phyloP scores from a whole-genome alignment of 2,329 filamentous ascomycete genomes.

The Scytalidium lignicola region DNA sequence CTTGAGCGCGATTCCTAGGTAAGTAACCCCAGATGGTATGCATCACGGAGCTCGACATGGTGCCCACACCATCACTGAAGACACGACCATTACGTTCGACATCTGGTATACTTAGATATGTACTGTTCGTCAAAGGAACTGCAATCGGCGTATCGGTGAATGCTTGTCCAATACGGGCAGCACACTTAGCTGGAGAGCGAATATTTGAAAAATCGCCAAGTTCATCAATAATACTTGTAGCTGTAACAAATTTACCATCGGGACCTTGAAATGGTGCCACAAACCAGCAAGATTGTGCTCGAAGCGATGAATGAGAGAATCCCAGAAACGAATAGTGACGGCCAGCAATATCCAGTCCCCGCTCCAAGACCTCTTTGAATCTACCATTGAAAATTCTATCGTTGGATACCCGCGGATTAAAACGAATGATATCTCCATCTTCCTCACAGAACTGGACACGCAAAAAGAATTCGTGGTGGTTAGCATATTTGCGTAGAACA shows the following conservation, averaged over 20 bases:
- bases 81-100: conserved; percentile 49
- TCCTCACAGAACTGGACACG: conserved; percentile 73
- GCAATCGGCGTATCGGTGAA: conserved; percentile 71
- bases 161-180: conserved; percentile 56
- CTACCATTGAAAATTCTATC: conserved; percentile 48
- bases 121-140: conserved; percentile 38
- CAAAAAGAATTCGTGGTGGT: conserved; percentile 58
- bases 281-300: conserved; percentile 67
- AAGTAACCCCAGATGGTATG: conserved; percentile 54
- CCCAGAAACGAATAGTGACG: conserved; percentile 63
- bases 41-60: conserved; percentile 57
- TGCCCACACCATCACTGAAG: conserved; percentile 79
- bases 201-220: conserved; percentile 48
- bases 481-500: conserved; percentile 60
- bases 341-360: conserved; percentile 60
- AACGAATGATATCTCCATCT: conserved; percentile 57
- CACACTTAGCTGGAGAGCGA: conserved; percentile 49
- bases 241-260: conserved; percentile 12
- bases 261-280: conserved; percentile 41
- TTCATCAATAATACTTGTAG: conserved; percentile 32
- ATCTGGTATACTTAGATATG: conserved; percentile 40
- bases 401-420: conserved; percentile 47
- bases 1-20: conserved; percentile 35
- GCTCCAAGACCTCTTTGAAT: conserved; percentile 54
- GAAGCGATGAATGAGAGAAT: conserved; percentile 74